A percentile compares a stretch with the other conserved stretches of the same genome.
phyloP scores from a whole-genome alignment of 768 basidiomycete species.

The Amanita fuliginea region DNA sequence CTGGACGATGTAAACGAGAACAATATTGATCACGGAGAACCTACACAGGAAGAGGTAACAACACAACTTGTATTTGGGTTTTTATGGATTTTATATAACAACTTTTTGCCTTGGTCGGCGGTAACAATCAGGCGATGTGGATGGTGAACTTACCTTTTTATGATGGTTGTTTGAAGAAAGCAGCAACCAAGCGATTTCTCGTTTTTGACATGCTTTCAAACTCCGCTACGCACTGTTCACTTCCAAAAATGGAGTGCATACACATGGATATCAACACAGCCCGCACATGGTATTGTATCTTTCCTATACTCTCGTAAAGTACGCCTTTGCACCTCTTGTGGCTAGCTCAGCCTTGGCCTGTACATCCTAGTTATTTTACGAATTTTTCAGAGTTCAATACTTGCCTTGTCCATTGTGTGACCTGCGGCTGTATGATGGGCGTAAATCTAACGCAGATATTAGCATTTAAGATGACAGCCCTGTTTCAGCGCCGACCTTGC shows the following conservation, averaged over 20 bases:
- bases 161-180: slow-evolving; percentile 58
- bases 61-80: slow-evolving; percentile 56
- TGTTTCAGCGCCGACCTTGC: slow-evolving; percentile 40
- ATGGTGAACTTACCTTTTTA: slow-evolving; percentile 42
- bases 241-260: slow-evolving; percentile 6
- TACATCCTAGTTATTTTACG: slow-evolving; percentile 1
- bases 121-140: slow-evolving; percentile 11
- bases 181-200: slow-evolving; percentile 9
- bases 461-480: slow-evolving; percentile 6
- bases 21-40: slow-evolving; percentile 16
- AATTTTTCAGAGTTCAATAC: slow-evolving; percentile 8
- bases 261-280: slow-evolving; percentile 7
- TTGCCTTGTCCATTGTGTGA: slow-evolving; percentile 79
- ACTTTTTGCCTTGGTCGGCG: slow-evolving; percentile 42
- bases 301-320: slow-evolving; percentile 70
- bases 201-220: slow-evolving; percentile 29
- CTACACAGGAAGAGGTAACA: slow-evolving; percentile 57
- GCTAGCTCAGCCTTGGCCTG: slow-evolving; percentile 82
- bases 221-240: slow-evolving; percentile 32
- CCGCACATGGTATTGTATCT: not conserved
- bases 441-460: slow-evolving; percentile 45
- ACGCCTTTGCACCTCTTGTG: slow-evolving; percentile 76
- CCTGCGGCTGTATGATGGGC: slow-evolving; percentile 71
- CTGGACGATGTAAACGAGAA: slow-evolving; percentile 17
- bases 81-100: slow-evolving; percentile 70